phyloP scores from a whole-genome alignment of 2,329 filamentous ascomycete genomes.

The Dothideomycetes sp. region DNA sequence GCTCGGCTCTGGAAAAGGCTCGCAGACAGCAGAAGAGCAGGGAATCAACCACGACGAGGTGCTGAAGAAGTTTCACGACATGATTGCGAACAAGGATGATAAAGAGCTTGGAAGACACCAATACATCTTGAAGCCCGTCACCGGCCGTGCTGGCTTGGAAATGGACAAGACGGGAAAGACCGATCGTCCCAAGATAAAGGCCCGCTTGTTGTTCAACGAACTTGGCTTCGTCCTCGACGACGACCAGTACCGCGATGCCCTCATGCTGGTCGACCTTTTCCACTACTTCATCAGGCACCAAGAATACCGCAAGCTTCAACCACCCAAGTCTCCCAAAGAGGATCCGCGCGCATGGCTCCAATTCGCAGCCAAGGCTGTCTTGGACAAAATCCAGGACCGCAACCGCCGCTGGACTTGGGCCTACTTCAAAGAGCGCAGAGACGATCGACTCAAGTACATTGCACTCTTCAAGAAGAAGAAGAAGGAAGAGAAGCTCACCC shows the following conservation, averaged over 20 bases:
- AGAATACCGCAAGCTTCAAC: constrained; percentile 88
- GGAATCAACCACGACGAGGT: constrained; percentile 63
- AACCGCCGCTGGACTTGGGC: constrained; percentile 94
- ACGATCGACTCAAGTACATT: constrained; percentile 82
- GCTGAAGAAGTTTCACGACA: constrained; percentile 61
- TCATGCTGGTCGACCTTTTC: constrained; percentile 98
- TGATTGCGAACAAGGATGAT: constrained; percentile 65
- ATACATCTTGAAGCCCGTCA: constrained; percentile 93
- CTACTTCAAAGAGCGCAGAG: constrained; percentile 84
- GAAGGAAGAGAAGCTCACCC: constrained; percentile 54
- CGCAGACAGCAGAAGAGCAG: constrained; percentile 47
- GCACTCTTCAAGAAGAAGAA: constrained; percentile 89
- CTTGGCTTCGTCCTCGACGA: constrained; percentile 97
- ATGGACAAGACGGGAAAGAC: constrained; percentile 83
- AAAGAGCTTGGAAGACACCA: constrained; percentile 55
- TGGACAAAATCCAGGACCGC: constrained; percentile 88
- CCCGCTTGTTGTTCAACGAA: constrained; percentile 86
- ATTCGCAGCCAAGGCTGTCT: constrained; percentile 81
- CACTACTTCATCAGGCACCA: constrained; percentile 97
- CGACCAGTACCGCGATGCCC: constrained; percentile 87
- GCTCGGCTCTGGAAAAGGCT: constrained; percentile 70
- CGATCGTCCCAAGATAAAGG: constrained; percentile 76
- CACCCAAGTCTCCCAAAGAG: constrained; percentile 75
- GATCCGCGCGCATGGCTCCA: constrained; percentile 85
- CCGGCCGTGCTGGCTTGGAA: constrained; percentile 85